Base-by-base conservation (phyloP, 192 early-diverging fungal genomes). In the Phlyctochytrium arcticum region DNA sequence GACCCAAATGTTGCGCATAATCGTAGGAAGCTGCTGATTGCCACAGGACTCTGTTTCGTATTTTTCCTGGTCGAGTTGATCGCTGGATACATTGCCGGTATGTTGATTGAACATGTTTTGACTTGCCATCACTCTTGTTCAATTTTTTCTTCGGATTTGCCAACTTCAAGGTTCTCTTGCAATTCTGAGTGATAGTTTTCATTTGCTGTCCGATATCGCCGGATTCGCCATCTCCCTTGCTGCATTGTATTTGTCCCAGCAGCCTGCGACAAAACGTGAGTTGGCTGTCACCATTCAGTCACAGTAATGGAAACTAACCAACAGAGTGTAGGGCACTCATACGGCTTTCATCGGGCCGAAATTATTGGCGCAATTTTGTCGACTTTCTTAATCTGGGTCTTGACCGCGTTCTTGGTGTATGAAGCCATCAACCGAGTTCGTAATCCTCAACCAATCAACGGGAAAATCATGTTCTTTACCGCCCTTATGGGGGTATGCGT, bases 341-440 rank as follows among this genome's bases (percentile, higher is more conserved):
- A 85, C 71, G 90, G 91, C 30, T 92, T 82, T 50, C 77, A 90
- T 56, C 82, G 91, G 30, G 84, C 87, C 19, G 88, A 93, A 63
- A 87, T 92, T 27, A 70, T 93, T 39, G 91, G 88, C 35, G 91
- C 90, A 6, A 71, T 92, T 7, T 51, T 77, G 39, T 91, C 89
- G n/a, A 87, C 86, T 26, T 78, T 89, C 24, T 67, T 87, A n/a
- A 89, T 93, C 49, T 93, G 91, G 91, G 70, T 80, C 8, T 55
- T 93, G 27, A 92, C 91, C 0, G 63, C 75, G 4, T 67, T 68
- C 44, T 67, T 93, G n/a, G 82, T 92, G 17, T 54, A 72, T 9
- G 91, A 92, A 64, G 90, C 90, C 7, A 71, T 86, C 44, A 76
- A 88, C 5, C 78, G 91, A 23, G 46, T 93, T 3, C 62, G 71